Conservation (phyloP, 768 basidiomycete species). For the Macrolepiota dolichaula region DNA sequence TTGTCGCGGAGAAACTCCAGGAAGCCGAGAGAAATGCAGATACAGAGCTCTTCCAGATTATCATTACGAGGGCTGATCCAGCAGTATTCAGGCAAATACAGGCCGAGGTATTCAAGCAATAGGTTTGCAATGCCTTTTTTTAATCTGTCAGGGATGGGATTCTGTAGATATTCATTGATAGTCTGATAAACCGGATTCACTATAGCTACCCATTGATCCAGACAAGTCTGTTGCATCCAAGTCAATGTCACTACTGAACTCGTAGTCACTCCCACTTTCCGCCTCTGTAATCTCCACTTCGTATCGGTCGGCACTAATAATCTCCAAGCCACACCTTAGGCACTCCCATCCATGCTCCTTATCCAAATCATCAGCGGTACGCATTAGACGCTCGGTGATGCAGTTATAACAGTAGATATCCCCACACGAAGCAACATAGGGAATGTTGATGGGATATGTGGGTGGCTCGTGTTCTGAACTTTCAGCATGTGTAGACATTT, state of each 20-base stretch:
- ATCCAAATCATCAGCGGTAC: slow-evolving; percentile 62
- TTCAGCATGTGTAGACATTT: slow-evolving; percentile 14
- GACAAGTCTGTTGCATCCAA: slow-evolving; percentile 50
- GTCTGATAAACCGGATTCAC: slow-evolving; percentile 42
- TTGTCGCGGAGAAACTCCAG: slow-evolving; percentile 53
- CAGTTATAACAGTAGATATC: slow-evolving; percentile 95
- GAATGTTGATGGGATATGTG: slow-evolving; percentile 67
- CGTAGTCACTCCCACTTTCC: slow-evolving; percentile 49
- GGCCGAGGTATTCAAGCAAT: slow-evolving; percentile 37
- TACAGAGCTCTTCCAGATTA: slow-evolving; percentile 54
- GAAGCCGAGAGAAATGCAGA: slow-evolving; percentile 65
- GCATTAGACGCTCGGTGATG: slow-evolving; percentile 78
- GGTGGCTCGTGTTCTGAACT: slow-evolving; percentile 41
- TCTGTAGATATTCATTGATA: slow-evolving; percentile 16
- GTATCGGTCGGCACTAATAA: slow-evolving; percentile 63
- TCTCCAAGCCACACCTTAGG: slow-evolving; percentile 68
- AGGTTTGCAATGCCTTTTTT: neutral
- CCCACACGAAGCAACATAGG: slow-evolving; percentile 81
- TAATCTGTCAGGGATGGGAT: slow-evolving; percentile 1
- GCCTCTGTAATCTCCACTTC: slow-evolving; percentile 38
- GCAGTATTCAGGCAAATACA: slow-evolving; percentile 72
- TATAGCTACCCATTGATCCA: slow-evolving; percentile 51
- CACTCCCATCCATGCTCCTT: slow-evolving; percentile 73
- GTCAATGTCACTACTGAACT: slow-evolving; percentile 54
- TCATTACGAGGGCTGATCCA: slow-evolving; percentile 67